Evolutionary conservation across 2,329 filamentous ascomycete genomes (phyloP).

Genomic region (Orbilia brochopaga): DNA sequence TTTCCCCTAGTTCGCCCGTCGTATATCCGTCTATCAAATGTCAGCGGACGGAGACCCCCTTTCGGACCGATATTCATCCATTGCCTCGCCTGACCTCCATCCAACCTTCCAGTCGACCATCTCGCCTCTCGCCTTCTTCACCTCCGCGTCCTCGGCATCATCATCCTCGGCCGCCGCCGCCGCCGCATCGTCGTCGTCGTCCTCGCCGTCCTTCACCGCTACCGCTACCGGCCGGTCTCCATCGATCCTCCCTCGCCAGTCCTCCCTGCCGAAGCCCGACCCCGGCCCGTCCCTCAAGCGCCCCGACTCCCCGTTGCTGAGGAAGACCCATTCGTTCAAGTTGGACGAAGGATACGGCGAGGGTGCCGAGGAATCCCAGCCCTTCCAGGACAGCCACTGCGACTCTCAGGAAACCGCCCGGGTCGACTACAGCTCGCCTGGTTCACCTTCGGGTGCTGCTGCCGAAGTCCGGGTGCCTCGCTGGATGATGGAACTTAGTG

Average conservation of each 20-base stretch:
- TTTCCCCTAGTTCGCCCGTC: neutral
- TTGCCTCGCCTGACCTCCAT: conserved; percentile 13
- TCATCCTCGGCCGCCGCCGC: no score
- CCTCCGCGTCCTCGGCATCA: conserved; percentile 8
- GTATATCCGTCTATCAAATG: conserved; percentile 30
- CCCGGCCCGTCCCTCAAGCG: conserved; percentile 35
- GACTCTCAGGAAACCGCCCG: conserved; percentile 58
- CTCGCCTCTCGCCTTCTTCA: conserved; percentile 5
- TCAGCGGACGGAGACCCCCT: conserved; percentile 45
- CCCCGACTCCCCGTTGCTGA: conserved; percentile 38
- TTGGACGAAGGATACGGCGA: conserved; percentile 51
- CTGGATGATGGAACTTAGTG: conserved; percentile 64
- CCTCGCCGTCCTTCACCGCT: neutral
- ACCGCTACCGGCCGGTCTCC: neutral
- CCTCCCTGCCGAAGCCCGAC: conserved; percentile 19
- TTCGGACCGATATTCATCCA: conserved; percentile 35
- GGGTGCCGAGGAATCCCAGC: conserved; percentile 37
- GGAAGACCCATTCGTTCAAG: conserved; percentile 46
- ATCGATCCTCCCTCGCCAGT: conserved; percentile 1
- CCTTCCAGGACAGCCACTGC: conserved; percentile 48
- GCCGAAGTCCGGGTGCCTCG: conserved; percentile 62
- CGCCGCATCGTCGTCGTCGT: neutral
- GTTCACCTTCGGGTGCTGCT: conserved; percentile 49
- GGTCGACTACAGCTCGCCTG: conserved; percentile 55
- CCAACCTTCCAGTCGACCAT: neutral